Evolutionary conservation across 2,329 filamentous ascomycete species (phyloP).

Genomic region (Penicillium sp.): DNA sequence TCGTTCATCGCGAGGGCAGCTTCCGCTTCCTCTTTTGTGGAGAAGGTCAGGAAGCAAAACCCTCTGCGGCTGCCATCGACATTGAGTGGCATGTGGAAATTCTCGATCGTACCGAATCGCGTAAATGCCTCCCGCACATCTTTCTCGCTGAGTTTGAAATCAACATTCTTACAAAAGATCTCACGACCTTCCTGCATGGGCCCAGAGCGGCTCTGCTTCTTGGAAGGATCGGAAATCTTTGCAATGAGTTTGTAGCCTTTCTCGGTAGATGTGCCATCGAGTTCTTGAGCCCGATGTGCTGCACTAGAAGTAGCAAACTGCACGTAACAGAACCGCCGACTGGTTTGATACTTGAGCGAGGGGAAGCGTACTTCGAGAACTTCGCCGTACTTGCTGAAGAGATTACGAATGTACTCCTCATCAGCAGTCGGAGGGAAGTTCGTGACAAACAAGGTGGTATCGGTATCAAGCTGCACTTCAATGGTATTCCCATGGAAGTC

Average conservation of each 20-base stretch:
- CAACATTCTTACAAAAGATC: conserved; percentile 71
- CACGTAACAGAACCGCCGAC: conserved; percentile 91
- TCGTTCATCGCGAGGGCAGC: conserved; percentile 69
- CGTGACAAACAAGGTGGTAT: conserved; percentile 81
- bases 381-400: conserved; percentile 69
- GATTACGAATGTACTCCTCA: conserved; percentile 53
- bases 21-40: conserved; percentile 64
- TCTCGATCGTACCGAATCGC: conserved; percentile 72
- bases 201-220: conserved; percentile 75
- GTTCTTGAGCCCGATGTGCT: conserved; percentile 67
- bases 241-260: conserved; percentile 67
- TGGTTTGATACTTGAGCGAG: conserved; percentile 82
- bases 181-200: conserved; percentile 85
- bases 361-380: conserved; percentile 86
- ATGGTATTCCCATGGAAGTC: conserved; percentile 72
- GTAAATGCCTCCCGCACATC: conserved; percentile 70
- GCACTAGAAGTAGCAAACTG: conserved; percentile 73
- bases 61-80: conserved; percentile 70
- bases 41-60: conserved; percentile 76
- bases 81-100: conserved; percentile 68
- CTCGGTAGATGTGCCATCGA: conserved; percentile 70
- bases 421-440: conserved; percentile 70
- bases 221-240: conserved; percentile 79
- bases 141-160: conserved; percentile 60
- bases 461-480: conserved; percentile 69